phyloP scores from a whole-genome alignment of 2,329 filamentous ascomycete species.

The Fusarium sp. region DNA sequence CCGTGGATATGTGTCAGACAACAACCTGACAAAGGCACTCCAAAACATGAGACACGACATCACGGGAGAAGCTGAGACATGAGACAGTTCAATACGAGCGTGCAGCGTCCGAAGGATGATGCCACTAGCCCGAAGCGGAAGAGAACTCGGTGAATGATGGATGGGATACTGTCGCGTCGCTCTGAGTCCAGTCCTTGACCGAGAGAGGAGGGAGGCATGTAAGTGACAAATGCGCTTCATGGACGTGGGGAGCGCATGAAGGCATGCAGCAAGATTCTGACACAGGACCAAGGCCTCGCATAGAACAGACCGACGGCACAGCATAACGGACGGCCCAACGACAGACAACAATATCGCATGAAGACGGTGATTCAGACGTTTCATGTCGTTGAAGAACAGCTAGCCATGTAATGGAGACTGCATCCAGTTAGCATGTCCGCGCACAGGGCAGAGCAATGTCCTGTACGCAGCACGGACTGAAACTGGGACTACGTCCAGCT shows the following conservation, averaged over 20 bases:
- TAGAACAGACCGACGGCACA: constrained; percentile 20
- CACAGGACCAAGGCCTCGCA: background rate
- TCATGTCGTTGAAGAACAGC: constrained; percentile 38
- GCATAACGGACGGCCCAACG: constrained; percentile 8
- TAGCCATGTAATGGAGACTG: constrained; percentile 36
- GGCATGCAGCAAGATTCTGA: background rate
- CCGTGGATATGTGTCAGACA: constrained; percentile 30
- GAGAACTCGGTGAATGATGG: constrained; percentile 21
- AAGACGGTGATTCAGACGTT: constrained; percentile 20
- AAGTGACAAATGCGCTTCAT: constrained; percentile 7
- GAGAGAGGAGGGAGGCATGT: constrained; percentile 7
- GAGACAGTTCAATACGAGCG: constrained; percentile 21
- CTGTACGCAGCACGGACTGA: background rate
- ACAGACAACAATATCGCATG: constrained; percentile 10
- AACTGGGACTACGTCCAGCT: background rate
- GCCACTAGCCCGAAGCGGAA: constrained; percentile 9
- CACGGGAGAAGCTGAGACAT: constrained; percentile 37
- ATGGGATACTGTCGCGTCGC: background rate
- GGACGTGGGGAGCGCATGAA: constrained; percentile 15
- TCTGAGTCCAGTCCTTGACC: constrained; percentile 11
- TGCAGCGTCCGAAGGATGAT: constrained; percentile 18
- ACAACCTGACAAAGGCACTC: constrained; percentile 12
- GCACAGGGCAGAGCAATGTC: constrained; percentile 22
- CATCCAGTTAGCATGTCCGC: constrained; percentile 37
- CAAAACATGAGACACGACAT: constrained; percentile 35